Conservation (phyloP, 78 protist genomes). For the Monocercomonoides exilis region DNA sequence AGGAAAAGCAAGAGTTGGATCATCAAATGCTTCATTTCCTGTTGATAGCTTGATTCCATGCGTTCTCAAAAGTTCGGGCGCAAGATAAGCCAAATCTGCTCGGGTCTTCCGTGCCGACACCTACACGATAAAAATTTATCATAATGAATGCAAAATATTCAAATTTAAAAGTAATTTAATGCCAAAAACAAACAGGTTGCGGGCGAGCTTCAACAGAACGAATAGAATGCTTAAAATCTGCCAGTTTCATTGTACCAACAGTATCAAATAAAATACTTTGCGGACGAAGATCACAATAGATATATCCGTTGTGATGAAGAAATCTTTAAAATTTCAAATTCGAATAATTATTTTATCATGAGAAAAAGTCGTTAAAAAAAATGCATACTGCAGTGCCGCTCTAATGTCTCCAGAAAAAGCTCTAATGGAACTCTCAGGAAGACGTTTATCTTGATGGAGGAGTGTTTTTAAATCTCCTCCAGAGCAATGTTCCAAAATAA, state of each 20-base stretch:
- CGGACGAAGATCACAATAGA: slow-evolving; percentile 44
- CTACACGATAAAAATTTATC: background rate
- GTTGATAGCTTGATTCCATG: background rate
- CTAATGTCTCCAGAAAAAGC: slow-evolving; percentile 27
- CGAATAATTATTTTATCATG: background rate
- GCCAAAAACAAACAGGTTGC: background rate
- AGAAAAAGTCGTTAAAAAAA: background rate
- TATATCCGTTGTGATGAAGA: slow-evolving; percentile 31
- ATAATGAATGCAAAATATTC: background rate
- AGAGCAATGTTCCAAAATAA: slow-evolving; percentile 50
- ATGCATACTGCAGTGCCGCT: slow-evolving; percentile 26
- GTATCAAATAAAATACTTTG: slow-evolving; percentile 39
- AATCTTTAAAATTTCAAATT: background rate
- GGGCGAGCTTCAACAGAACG: background rate
- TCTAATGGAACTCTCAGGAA: slow-evolving; percentile 26
- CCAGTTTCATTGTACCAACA: slow-evolving; percentile 29
- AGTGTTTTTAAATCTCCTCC: slow-evolving; percentile 28
- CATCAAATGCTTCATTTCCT: background rate
- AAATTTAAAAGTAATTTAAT: background rate
- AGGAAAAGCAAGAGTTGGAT: background rate
- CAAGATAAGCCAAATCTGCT: slow-evolving; percentile 22
- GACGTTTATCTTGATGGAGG: slow-evolving; percentile 21
- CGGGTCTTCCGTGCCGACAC: no score
- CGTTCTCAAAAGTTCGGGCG: slow-evolving; percentile 39
- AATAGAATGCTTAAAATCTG: slow-evolving; percentile 35